Conservation (phyloP, 73 alveolate species). For the Stentor roeselii region DNA sequence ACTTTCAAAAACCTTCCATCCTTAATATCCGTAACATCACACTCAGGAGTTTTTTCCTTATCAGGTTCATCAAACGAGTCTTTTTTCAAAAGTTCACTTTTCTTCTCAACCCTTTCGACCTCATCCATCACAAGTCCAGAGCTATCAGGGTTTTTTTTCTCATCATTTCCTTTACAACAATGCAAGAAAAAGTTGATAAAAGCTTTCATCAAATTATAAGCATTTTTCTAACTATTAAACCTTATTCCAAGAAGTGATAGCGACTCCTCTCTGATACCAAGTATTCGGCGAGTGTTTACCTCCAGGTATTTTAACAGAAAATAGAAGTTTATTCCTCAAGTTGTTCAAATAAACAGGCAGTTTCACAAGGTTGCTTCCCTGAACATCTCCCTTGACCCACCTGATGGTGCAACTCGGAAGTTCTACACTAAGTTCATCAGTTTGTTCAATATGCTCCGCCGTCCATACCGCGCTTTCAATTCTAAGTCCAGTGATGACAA, state of each 20-base stretch:
- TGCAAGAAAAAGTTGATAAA: too few species aligned
- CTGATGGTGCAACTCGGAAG: conserved; percentile 68
- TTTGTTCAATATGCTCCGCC: conserved; percentile 50
- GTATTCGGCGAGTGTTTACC: conserved; percentile 49
- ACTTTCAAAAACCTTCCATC: background rate
- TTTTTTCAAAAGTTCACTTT: background rate
- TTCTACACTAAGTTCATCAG: conserved; percentile 63
- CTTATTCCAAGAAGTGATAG: conserved; percentile 82
- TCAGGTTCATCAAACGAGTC: background rate
- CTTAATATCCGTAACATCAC: background rate
- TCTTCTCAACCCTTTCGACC: background rate
- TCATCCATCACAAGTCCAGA: background rate
- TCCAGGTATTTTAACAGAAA: conserved; percentile 72
- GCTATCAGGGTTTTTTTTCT: background rate
- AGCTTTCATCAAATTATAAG: too few species aligned
- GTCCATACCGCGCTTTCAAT: conserved; percentile 90
- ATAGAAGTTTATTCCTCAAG: conserved; percentile 74
- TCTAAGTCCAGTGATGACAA: conserved; percentile 76
- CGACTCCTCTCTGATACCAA: conserved; percentile 86
- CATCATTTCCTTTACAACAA: background rate
- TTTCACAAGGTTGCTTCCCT: conserved; percentile 68
- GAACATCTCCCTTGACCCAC: conserved; percentile 61
- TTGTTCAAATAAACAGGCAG: conserved; percentile 88
- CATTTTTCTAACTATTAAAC: too few species aligned
- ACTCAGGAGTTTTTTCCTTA: background rate